Percentiles rank a stretch among this genome's conserved stretches.
Conservation (phyloP, 208 protist species). For the Phytomonas francai region DNA sequence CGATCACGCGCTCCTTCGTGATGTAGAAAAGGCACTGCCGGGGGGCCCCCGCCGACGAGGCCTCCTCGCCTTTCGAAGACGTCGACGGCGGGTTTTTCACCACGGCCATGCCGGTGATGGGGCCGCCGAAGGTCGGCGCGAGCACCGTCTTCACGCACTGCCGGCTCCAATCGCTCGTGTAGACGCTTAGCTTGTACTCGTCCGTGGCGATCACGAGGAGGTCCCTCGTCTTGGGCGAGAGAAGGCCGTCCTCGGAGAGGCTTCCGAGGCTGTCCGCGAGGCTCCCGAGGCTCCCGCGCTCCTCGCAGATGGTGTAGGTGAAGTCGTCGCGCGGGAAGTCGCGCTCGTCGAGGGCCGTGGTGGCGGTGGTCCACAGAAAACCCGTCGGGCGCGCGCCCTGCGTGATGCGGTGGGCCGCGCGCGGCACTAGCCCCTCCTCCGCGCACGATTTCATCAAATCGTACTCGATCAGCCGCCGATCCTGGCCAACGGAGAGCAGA, state of each 20-base stretch:
- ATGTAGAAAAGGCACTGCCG: constrained; percentile 75
- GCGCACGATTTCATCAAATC: constrained; percentile 84
- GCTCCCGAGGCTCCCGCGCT: neutral
- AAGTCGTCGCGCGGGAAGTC: constrained; percentile 31
- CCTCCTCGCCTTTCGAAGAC: too few relatives aligned
- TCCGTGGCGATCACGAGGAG: constrained; percentile 80
- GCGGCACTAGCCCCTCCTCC: constrained; percentile 76
- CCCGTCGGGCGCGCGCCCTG: constrained; percentile 87
- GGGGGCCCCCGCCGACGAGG: constrained; percentile 3
- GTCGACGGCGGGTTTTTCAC: too few relatives aligned
- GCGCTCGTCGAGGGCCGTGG: constrained; percentile 29
- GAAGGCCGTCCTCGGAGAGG: too few relatives aligned
- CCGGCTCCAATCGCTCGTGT: constrained; percentile 74
- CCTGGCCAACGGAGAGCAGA: constrained; percentile 90
- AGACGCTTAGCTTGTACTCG: constrained; percentile 87
- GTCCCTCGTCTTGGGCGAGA: too few relatives aligned
- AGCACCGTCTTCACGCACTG: constrained; percentile 88
- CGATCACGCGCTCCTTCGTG: constrained; percentile 88
- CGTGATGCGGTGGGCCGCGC: constrained; percentile 83
- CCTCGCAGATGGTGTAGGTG: constrained; percentile 7
- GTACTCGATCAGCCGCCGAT: constrained; percentile 93
- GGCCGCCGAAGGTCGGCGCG: constrained; percentile 89
- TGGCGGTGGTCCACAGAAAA: constrained; percentile 67
- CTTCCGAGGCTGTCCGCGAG: constrained; percentile 19
- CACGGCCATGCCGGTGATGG: constrained; percentile 60